A percentile compares a stretch with the other conserved stretches of the same genome.
phyloP scores from a whole-genome alignment of 2,329 filamentous ascomycete genomes.

The Pyricularia sp. region DNA sequence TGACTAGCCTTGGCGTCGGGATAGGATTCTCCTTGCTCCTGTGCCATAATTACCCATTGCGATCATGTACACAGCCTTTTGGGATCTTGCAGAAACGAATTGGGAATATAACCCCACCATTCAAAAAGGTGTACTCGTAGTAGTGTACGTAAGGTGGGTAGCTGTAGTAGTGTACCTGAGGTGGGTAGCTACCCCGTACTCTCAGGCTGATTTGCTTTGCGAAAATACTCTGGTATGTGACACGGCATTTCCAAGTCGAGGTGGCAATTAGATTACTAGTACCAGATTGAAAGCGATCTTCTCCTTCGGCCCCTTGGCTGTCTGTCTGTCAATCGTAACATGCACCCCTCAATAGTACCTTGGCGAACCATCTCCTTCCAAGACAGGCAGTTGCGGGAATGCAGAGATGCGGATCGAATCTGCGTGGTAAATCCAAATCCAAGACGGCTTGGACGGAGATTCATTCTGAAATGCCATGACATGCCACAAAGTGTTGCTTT shows the following conservation, averaged over 20 bases:
- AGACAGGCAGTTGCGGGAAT: not conserved
- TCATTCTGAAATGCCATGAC: not conserved
- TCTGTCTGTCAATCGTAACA: not conserved
- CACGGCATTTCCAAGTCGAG: not conserved
- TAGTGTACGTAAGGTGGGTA: not conserved
- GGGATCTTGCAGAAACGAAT: not conserved
- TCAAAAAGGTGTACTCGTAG: too few species aligned
- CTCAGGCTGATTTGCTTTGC: not conserved
- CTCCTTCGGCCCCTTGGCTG: not conserved
- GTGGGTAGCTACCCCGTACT: not conserved
- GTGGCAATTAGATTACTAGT: not conserved
- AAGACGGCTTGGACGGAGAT: not conserved
- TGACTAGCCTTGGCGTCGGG: not conserved
- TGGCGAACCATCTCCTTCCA: not conserved
- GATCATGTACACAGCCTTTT: not conserved
- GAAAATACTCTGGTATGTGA: not conserved
- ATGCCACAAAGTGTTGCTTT: not conserved
- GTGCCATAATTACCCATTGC: not conserved
- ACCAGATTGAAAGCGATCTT: not conserved
- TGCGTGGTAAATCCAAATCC: not conserved
- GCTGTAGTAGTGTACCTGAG: not conserved
- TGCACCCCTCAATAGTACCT: not conserved
- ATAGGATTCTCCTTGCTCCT: not conserved
- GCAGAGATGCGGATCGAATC: not conserved
- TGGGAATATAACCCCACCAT: too few species aligned